These are phyloP conservation scores for Pseudoscleropodium purum DNA, from an alignment of 225 moss, liverwort and hornwort species.

Conservation along the genomic window DNA sequence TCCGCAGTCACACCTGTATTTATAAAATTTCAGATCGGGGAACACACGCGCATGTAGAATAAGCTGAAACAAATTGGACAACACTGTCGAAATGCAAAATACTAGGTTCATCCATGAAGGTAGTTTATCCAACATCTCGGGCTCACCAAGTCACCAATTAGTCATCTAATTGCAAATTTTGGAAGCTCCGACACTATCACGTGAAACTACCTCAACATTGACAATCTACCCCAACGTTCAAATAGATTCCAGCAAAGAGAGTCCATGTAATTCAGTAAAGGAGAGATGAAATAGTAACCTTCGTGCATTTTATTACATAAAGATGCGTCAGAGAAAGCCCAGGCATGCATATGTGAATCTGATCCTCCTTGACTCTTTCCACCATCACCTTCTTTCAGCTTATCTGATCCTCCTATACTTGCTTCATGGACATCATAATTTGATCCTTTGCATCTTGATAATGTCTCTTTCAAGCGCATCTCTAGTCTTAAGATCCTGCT, in stretches of 20 bases:
- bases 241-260: neutral
- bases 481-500: conserved; percentile 32
- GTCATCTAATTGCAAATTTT: neutral
- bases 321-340: conserved; percentile 32
- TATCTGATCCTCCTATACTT: conserved; percentile 7
- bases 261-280: neutral
- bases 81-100: neutral
- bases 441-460: conserved; percentile 27
- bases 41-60: neutral
- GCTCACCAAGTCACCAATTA: neutral
- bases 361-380: conserved; percentile 14
- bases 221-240: neutral
- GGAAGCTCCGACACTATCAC: neutral
- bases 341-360: conserved; percentile 11
- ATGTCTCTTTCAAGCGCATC: conserved; percentile 30
- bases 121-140: neutral
- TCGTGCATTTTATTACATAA: neutral
- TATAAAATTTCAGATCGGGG: neutral
- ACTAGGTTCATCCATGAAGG: neutral
- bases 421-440: neutral
- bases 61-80: neutral
- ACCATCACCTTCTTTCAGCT: conserved; percentile 18
- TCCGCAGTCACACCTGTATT: neutral
- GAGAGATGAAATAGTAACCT: neutral
- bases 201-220: neutral